Evolutionary conservation across 1,139 yeast species (phyloP), one percentile per base, ranked within the genome.

Genomic region (Candida gigantensis): DNA sequence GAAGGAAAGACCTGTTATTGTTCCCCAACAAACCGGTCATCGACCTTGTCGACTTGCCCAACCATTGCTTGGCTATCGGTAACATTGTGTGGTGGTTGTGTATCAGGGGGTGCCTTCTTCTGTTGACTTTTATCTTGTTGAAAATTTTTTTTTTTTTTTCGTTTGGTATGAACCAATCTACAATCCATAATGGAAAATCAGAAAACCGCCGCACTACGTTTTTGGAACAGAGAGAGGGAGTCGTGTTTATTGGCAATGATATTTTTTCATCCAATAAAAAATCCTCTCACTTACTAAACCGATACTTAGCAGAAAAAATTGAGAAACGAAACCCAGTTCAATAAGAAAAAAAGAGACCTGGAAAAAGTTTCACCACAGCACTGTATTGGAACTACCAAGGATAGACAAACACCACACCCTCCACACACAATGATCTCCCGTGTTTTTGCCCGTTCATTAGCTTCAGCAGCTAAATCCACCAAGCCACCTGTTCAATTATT

Each of bases 401-500:
- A n/a, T n/a, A n/a, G n/a, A n/a, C n/a, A n/a, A n/a, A n/a, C n/a
- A n/a, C n/a, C n/a, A 19, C 34, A 32, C 24, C 34, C 24, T 31
- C 28, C 27, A 32, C 12, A 31, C 19, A 18, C 16, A 16, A 40
- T 36, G 43, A 34, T 37, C 24, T 70, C 82, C 55, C 84, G 86
- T 74, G 73, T 76, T 54, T 81, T 82, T 65, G 61, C 72, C 62
- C 84, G 92, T 72, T 68, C 84, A 44, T 65, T 87, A 72, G 85
- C 88, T 50, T 68, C 86, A 42, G 76, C 85, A 51, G 62, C 78
- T 53, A 72, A 74, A 57, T 54, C 74, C 42, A 75, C 77, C 56
- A 82, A 81, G 65, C 94, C 95, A 44, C 97, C 97, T 42, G 84
- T 90, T 49, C 96, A 89, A 76, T 79, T 92, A 64, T 90, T 79